Evolutionary conservation across 805 yeast genomes (phyloP).

Genomic region (Teunomyces barrocoloradensis): DNA sequence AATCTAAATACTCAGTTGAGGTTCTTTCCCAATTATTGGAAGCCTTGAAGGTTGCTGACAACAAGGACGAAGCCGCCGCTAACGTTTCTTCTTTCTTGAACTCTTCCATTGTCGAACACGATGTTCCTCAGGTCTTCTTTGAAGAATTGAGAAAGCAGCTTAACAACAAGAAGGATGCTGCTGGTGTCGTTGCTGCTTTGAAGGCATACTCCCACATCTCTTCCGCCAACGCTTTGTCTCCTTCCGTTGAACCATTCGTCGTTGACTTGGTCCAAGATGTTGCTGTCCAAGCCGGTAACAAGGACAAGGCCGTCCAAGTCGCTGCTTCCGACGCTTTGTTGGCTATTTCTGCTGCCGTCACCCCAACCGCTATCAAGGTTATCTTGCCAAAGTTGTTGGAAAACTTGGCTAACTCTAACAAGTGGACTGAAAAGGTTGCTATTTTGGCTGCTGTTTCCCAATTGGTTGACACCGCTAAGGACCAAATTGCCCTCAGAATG

Average conservation of each 20-base stretch:
- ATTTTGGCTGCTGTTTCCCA: slow-evolving; percentile 79
- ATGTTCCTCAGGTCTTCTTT: slow-evolving; percentile 90
- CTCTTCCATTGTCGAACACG: slow-evolving; percentile 97
- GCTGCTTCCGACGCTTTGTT: slow-evolving; percentile 74
- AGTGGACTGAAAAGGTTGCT: slow-evolving; percentile 98
- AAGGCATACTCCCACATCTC: slow-evolving; percentile 86
- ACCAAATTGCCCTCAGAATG: slow-evolving; percentile 97
- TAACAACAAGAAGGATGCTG: slow-evolving; percentile 72
- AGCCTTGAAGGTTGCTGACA: slow-evolving; percentile 91
- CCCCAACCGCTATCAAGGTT: slow-evolving; percentile 92
- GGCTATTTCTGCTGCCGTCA: slow-evolving; percentile 76
- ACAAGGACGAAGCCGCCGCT: slow-evolving; percentile 80
- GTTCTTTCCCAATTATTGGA: slow-evolving; percentile 92
- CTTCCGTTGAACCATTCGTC: slow-evolving; percentile 94
- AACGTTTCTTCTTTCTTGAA: slow-evolving; percentile 91
- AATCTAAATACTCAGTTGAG: slow-evolving; percentile 63
- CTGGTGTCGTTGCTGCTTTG: slow-evolving; percentile 70
- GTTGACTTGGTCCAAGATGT: slow-evolving; percentile 73
- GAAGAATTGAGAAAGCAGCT: slow-evolving; percentile 71
- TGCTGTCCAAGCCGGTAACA: slow-evolving; percentile 84
- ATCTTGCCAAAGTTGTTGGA: slow-evolving; percentile 76
- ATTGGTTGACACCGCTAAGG: slow-evolving; percentile 91
- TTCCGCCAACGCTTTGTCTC: slow-evolving; percentile 69
- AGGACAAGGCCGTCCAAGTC: slow-evolving; percentile 70
- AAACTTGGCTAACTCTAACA: slow-evolving; percentile 69